Evolutionary conservation across 169 alveolate genomes (phyloP), one percentile per base, ranked within the genome.

Genomic region (Ichthyophthirius multifiliis): DNA sequence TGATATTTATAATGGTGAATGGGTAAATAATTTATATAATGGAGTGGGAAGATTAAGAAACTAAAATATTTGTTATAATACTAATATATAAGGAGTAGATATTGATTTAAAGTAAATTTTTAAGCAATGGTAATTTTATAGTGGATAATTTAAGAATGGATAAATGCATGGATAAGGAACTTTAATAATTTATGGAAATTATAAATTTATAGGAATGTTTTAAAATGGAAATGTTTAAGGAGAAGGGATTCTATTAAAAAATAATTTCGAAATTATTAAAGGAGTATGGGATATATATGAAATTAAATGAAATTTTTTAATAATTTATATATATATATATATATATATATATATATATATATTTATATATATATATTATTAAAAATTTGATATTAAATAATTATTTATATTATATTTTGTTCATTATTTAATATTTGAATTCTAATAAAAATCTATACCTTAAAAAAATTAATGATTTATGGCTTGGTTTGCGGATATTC

Each of bases 401-500:
- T n/a, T n/a, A n/a, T n/a, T n/a, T n/a, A n/a, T n/a, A n/a, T n/a
- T n/a, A n/a, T n/a, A n/a, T n/a, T n/a, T n/a, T n/a, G n/a, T n/a
- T n/a, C n/a, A n/a, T n/a, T n/a, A n/a, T n/a, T n/a, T n/a, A n/a
- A n/a, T n/a, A n/a, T n/a, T n/a, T n/a, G n/a, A n/a, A n/a, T n/a
- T n/a, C n/a, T n/a, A n/a, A n/a, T n/a, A n/a, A n/a, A n/a, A n/a
- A n/a, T n/a, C n/a, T n/a, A n/a, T n/a, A n/a, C n/a, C n/a, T n/a
- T n/a, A n/a, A n/a, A n/a, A n/a, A n/a, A n/a, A n/a, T n/a, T n/a
- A n/a, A 82, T 82, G 87, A 62, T 82, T 82, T 13, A 82, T 15
- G 2, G 83, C 78, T 31, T 76, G 82, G 46, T 74, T 46, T 2
- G 43, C 71, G 9, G 87, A 71, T 27, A 82, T 82, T 74, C 87